Base-by-base conservation (phyloP, 805 yeast genomes). In the Myxozyma udenii region DNA sequence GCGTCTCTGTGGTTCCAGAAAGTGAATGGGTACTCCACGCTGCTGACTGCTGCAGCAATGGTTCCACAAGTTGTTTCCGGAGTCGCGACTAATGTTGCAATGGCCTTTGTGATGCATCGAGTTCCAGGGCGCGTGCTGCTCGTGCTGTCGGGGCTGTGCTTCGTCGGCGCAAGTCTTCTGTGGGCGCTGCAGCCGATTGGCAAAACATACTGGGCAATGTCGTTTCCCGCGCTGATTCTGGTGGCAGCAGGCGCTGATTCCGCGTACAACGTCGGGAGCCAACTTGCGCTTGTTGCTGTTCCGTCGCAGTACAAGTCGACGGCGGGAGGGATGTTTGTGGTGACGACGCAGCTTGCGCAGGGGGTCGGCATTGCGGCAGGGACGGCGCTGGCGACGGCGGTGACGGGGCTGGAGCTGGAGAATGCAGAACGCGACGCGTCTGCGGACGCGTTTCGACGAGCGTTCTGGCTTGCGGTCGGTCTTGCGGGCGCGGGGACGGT, bases 261-360 rank as follows among this genome's bases (percentile, higher is more conserved):
- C 3, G 64, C 72, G 14, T 76, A 74, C 57, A 77, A 77, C 54
- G 75, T 77, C 9, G 68, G 72, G 16, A 77, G 72, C 48, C 65
- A 75, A 61, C 69, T 71, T 32, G 64, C 77, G 1, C 61, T 76
- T 33, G 68, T 72, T 4, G 66, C 77, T 0, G 78, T 77, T n/a
- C 67, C 70, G 21, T 63, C 63, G 40, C 51, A 63, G 11, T 58
- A 70, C 16, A 78, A 75, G 52, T 69, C 75, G 39, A 61, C 77
- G 16, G 80, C 78, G 2, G 76, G 76, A 2, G 78, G 79, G 7
- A 65, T 76, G 2, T 75, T 77, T 57, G 75, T 76, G 53, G 76
- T 78, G 0, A 64, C 71, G 38, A 58, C 69, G 35, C 78, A 75
- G 52, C 53, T 77, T 19, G 63, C 74, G 33, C 65, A 70, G 0